Conservation (phyloP, 2,329 filamentous ascomycete genomes). For the Dendrostoma leiphaemia region DNA sequence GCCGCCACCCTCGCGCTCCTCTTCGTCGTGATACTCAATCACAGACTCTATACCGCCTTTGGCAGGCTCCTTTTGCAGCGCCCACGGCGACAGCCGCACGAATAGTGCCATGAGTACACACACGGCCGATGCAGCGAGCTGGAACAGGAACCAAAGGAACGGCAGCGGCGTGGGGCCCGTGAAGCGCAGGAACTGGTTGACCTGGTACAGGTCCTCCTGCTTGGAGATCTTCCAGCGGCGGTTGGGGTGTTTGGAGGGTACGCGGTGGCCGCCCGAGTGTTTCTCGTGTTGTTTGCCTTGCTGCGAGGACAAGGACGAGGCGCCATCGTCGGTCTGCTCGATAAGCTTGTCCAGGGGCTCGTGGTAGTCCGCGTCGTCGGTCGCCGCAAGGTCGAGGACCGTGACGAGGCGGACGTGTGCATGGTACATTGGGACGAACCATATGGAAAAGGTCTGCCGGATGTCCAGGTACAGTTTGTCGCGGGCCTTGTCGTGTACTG, state of each 20-base stretch:
- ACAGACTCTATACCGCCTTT: slow-evolving; percentile 7
- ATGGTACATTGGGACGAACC: slow-evolving; percentile 73
- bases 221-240: slow-evolving; percentile 42
- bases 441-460: slow-evolving; percentile 73
- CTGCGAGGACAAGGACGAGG: too few species aligned
- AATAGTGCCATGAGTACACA: slow-evolving; percentile 49
- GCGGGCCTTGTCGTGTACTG: slow-evolving; percentile 66
- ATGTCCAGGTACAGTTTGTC: slow-evolving; percentile 72
- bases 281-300: slow-evolving; percentile 23
- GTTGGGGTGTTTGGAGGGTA: neutral
- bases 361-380: slow-evolving; percentile 23
- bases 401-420: slow-evolving; percentile 67
- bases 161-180: slow-evolving; percentile 43
- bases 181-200: slow-evolving; percentile 74
- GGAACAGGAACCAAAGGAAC: slow-evolving; percentile 53
- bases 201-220: slow-evolving; percentile 82
- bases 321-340: too few species aligned
- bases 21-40: slow-evolving; percentile 2
- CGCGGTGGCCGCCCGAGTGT: slow-evolving; percentile 1
- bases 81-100: slow-evolving; percentile 14
- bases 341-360: slow-evolving; percentile 19
- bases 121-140: slow-evolving; percentile 61
- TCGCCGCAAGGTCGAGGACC: slow-evolving; percentile 56
- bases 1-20: neutral
- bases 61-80: slow-evolving; percentile 8